phyloP scores from a whole-genome alignment of 2,329 filamentous ascomycete genomes.

The Aspergillus caelatus region DNA sequence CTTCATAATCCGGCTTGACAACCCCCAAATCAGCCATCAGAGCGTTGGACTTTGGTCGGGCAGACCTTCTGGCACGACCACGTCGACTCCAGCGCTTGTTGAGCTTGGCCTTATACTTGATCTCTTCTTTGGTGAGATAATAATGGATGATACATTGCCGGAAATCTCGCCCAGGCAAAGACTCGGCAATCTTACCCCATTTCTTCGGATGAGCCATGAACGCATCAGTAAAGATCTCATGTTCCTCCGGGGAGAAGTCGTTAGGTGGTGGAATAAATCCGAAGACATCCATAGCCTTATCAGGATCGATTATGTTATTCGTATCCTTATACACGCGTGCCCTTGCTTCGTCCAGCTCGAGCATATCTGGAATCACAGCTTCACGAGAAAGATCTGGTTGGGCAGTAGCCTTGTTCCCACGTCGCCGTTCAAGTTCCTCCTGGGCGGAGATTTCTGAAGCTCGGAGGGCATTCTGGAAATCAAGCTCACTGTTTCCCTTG shows the following conservation, averaged over 20 bases:
- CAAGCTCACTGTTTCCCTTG: conserved; percentile 53
- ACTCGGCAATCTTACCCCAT: conserved; percentile 55
- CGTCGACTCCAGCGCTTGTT: conserved; percentile 50
- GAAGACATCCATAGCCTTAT: conserved; percentile 46
- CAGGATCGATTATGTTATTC: conserved; percentile 45
- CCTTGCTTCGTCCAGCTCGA: conserved; percentile 43
- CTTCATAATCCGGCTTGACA: conserved; percentile 47
- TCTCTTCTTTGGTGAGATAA: conserved; percentile 53
- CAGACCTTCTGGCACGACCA: conserved; percentile 40
- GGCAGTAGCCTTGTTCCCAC: conserved; percentile 47
- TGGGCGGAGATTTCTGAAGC: conserved; percentile 52
- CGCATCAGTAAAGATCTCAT: conserved; percentile 49
- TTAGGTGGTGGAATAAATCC: conserved; percentile 49
- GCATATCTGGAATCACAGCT: conserved; percentile 53
- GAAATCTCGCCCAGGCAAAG: conserved; percentile 49
- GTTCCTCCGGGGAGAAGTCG: conserved; percentile 52
- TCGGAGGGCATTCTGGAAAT: conserved; percentile 51
- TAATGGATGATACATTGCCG: conserved; percentile 55
- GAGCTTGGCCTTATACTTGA: conserved; percentile 54
- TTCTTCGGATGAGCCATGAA: conserved; percentile 54
- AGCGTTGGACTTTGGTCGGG: conserved; percentile 50
- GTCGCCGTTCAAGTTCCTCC: conserved; percentile 50
- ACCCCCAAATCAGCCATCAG: conserved; percentile 51
- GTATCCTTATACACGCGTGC: conserved; percentile 49
- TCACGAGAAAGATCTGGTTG: conserved; percentile 49